phyloP scores from a whole-genome alignment of 306 rosid genomes.

The Ormosia semicastrata region DNA sequence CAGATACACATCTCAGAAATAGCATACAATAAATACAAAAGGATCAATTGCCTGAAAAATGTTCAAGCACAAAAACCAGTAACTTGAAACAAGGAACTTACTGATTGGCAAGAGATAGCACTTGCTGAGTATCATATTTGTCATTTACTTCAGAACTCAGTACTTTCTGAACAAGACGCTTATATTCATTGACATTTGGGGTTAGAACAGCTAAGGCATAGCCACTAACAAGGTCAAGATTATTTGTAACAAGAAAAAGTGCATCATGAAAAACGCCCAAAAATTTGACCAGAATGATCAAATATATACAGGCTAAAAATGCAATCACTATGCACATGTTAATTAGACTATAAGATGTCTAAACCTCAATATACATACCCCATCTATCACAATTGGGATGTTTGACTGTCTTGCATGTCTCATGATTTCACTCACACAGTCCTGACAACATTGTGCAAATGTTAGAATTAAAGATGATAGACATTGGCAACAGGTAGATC shows the following conservation, averaged over 20 bases:
- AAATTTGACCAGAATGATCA: neutral
- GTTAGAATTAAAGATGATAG: constrained; percentile 19
- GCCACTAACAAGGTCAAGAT: constrained; percentile 72
- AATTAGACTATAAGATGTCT: constrained; percentile 8
- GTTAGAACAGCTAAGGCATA: constrained; percentile 83
- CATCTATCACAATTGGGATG: constrained; percentile 78
- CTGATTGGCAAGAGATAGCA: constrained; percentile 69
- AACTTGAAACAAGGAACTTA: constrained; percentile 28
- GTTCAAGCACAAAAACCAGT: neutral
- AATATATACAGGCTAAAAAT: neutral
- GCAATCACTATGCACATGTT: constrained; percentile 9
- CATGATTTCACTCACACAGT: constrained; percentile 73
- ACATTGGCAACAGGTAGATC: neutral
- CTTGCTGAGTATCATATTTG: constrained; percentile 50
- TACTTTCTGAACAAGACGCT: constrained; percentile 75
- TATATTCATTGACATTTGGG: constrained; percentile 84
- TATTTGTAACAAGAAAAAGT: constrained; percentile 77
- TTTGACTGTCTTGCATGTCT: constrained; percentile 69
- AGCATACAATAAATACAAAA: neutral
- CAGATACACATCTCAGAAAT: neutral
- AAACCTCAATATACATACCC: constrained; percentile 55
- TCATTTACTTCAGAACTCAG: constrained; percentile 60
- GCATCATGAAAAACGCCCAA: constrained; percentile 64
- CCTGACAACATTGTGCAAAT: constrained; percentile 49
- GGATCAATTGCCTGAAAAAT: neutral